phyloP scores from a whole-genome alignment of 495 filamentous ascomycete genomes.

The Penicillium arizonense region DNA sequence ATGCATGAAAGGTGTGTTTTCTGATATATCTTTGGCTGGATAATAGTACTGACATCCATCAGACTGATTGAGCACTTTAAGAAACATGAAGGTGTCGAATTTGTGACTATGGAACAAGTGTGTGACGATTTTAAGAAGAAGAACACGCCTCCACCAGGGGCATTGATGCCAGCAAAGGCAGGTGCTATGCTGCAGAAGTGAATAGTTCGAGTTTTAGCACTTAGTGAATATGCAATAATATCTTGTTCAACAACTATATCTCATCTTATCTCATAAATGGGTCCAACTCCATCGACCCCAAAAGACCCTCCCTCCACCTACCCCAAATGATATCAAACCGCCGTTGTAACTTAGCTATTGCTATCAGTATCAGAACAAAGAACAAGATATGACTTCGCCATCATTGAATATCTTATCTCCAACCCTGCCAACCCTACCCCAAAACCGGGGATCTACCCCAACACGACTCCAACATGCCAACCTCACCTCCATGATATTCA shows the following conservation, averaged over 20 bases:
- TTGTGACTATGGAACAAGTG: constrained; percentile 67
- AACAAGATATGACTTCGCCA: too few relatives aligned
- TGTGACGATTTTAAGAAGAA: constrained; percentile 58
- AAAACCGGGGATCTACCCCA: background rate
- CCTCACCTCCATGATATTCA: background rate
- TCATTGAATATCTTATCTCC: background rate
- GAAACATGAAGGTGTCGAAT: constrained; percentile 69
- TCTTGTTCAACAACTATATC: background rate
- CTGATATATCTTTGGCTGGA: background rate
- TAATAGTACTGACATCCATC: constrained; percentile 2
- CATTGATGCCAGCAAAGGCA: constrained; percentile 24
- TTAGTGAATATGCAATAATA: background rate
- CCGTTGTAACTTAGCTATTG: too few relatives aligned
- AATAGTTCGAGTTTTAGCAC: background rate
- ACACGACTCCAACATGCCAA: background rate
- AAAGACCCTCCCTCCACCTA: background rate
- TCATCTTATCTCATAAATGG: background rate
- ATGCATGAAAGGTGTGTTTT: constrained; percentile 54
- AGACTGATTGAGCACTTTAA: constrained; percentile 70
- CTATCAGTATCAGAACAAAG: background rate
- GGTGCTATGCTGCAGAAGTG: constrained; percentile 18
- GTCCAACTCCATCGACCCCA: background rate
- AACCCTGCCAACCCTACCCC: background rate
- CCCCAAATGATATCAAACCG: background rate
- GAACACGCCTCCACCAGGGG: constrained; percentile 23